Conservation (phyloP, 2,329 filamentous ascomycete species). For the Alternaria consortialis region DNA sequence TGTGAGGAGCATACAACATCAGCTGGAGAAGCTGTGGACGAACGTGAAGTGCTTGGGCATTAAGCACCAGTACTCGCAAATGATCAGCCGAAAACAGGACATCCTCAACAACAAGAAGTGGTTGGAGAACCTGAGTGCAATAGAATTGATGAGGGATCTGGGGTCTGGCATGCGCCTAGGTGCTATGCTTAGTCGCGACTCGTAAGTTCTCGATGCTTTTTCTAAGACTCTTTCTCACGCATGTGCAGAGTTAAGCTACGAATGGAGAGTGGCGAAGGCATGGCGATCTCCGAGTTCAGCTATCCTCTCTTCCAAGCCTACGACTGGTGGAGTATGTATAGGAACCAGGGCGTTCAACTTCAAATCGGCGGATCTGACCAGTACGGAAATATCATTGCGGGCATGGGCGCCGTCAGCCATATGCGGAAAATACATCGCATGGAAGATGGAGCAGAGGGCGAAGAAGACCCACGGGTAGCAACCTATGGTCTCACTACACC, state of each 20-base stretch:
- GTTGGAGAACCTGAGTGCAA: slow-evolving; percentile 75
- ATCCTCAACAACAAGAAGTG: slow-evolving; percentile 85
- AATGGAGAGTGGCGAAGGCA: slow-evolving; percentile 84
- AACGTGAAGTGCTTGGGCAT: slow-evolving; percentile 74
- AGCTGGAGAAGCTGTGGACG: slow-evolving; percentile 75
- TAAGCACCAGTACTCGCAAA: slow-evolving; percentile 70
- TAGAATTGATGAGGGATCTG: slow-evolving; percentile 78
- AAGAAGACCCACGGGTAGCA: slow-evolving; percentile 51
- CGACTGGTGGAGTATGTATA: slow-evolving; percentile 94
- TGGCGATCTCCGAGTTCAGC: slow-evolving; percentile 92
- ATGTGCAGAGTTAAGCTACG: slow-evolving; percentile 75
- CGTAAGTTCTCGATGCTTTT: slow-evolving; percentile 63
- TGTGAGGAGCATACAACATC: slow-evolving; percentile 72
- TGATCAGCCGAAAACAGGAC: slow-evolving; percentile 72
- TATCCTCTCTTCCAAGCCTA: slow-evolving; percentile 95
- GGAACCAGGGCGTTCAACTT: slow-evolving; percentile 73
- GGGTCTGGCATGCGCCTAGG: slow-evolving; percentile 80
- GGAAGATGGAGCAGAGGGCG: slow-evolving; percentile 15
- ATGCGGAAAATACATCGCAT: slow-evolving; percentile 61
- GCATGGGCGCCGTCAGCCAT: slow-evolving; percentile 83
- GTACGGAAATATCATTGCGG: slow-evolving; percentile 93
- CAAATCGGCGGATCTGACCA: slow-evolving; percentile 97
- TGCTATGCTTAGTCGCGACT: slow-evolving; percentile 87
- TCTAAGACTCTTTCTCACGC: slow-evolving; percentile 22
- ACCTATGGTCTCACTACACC: slow-evolving; percentile 92